Conservation (phyloP, 208 protist genomes). For the Ichthyophonus hoferi region DNA sequence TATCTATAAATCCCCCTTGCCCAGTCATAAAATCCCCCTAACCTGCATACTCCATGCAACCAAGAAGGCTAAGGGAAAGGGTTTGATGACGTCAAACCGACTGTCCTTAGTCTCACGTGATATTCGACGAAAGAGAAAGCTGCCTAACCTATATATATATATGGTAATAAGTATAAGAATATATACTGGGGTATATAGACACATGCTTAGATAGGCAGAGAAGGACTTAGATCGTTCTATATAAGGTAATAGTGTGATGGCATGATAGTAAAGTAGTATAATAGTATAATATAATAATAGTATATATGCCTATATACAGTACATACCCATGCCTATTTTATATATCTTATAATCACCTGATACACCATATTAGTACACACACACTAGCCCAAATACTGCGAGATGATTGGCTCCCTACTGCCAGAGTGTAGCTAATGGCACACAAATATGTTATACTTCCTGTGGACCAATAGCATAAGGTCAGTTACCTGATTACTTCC, state of each 20-base stretch:
- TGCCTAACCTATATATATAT: background rate
- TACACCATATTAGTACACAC: background rate
- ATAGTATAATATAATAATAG: background rate
- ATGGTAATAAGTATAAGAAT: background rate
- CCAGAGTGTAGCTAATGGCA: background rate
- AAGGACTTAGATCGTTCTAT: background rate
- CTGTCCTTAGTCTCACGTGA: background rate
- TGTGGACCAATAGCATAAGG: background rate
- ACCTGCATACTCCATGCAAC: background rate
- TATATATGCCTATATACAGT: too few relatives aligned
- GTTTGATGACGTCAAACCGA: conserved; percentile 1
- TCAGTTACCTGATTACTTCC: background rate
- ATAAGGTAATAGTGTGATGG: background rate
- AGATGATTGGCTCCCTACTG: background rate
- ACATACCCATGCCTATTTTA: too few relatives aligned
- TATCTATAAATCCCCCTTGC: background rate
- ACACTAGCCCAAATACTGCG: background rate
- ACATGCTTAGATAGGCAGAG: background rate
- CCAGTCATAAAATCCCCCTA: background rate
- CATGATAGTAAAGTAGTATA: background rate
- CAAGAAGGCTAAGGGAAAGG: background rate
- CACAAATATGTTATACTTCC: background rate
- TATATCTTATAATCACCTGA: background rate
- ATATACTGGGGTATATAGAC: background rate
- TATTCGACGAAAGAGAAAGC: conserved; percentile 11